These are phyloP conservation scores for Candida tammaniensis DNA, from an alignment of 805 yeast genomes.

Conservation along the genomic window DNA sequence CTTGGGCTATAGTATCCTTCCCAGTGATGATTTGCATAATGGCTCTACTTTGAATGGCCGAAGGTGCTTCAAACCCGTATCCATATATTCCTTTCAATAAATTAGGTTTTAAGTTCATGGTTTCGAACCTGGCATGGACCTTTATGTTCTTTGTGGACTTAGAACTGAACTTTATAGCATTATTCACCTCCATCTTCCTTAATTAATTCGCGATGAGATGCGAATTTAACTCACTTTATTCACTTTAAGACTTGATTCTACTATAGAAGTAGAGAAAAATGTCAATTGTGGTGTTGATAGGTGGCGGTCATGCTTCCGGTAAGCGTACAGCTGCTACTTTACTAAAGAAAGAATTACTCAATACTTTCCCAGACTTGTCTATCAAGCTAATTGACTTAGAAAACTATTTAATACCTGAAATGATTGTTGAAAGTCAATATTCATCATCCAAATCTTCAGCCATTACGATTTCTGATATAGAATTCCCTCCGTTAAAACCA, in stretches of 20 bases:
- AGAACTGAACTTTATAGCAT: slow-evolving; percentile 18
- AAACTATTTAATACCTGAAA: slow-evolving; percentile 26
- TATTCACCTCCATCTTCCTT: slow-evolving; percentile 11
- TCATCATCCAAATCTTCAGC: slow-evolving; percentile 24
- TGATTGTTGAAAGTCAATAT: slow-evolving; percentile 17
- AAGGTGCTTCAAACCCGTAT: slow-evolving; percentile 94
- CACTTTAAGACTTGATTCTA: background rate
- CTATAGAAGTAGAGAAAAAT: background rate
- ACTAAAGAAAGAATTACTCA: slow-evolving; percentile 29
- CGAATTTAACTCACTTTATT: background rate
- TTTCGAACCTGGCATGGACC: slow-evolving; percentile 46
- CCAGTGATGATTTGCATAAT: slow-evolving; percentile 92
- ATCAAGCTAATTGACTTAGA: slow-evolving; percentile 46
- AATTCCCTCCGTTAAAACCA: slow-evolving; percentile 30
- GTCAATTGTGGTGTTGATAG: slow-evolving; percentile 45
- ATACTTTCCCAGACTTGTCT: slow-evolving; percentile 14
- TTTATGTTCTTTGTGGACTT: slow-evolving; percentile 51
- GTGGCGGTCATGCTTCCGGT: slow-evolving; percentile 65
- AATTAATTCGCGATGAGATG: slow-evolving; percentile 9
- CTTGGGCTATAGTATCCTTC: slow-evolving; percentile 95
- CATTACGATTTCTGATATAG: slow-evolving; percentile 21
- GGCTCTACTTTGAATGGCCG: slow-evolving; percentile 97
- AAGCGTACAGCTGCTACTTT: slow-evolving; percentile 37
- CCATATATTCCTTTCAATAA: slow-evolving; percentile 62
- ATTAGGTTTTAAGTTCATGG: slow-evolving; percentile 40